Evolutionary conservation across 1,139 yeast species (phyloP).

Genomic region (Zygoascus meyerae): DNA sequence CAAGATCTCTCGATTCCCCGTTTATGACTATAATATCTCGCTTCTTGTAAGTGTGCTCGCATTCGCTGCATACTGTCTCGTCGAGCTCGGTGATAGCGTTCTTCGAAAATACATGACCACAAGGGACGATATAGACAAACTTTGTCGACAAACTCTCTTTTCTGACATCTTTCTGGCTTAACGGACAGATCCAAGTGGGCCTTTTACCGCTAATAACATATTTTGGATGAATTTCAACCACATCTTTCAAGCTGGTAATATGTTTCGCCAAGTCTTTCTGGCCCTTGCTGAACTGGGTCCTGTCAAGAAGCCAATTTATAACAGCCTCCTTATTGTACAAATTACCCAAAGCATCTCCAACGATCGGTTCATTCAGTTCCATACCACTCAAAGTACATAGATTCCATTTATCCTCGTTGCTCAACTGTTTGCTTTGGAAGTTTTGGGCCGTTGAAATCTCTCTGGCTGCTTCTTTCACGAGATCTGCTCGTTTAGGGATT

Average conservation of each 20-base stretch:
- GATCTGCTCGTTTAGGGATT: slow-evolving; percentile 43
- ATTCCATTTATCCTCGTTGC: slow-evolving; percentile 36
- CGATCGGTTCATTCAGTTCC: slow-evolving; percentile 45
- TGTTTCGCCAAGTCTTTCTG: slow-evolving; percentile 35
- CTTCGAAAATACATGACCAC: slow-evolving; percentile 50
- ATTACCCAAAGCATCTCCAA: slow-evolving; percentile 66
- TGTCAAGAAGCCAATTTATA: slow-evolving; percentile 49
- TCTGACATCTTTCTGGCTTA: slow-evolving; percentile 39
- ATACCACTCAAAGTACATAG: slow-evolving; percentile 41
- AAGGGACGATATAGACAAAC: slow-evolving; percentile 45
- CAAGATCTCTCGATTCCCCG: slow-evolving; percentile 27
- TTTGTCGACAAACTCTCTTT: slow-evolving; percentile 30
- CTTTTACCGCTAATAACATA: slow-evolving; percentile 24
- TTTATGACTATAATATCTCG: slow-evolving; percentile 35
- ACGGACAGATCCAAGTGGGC: slow-evolving; percentile 46
- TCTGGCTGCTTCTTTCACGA: slow-evolving; percentile 26
- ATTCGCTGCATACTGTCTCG: slow-evolving; percentile 33
- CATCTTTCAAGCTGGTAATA: slow-evolving; percentile 45
- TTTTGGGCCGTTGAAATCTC: slow-evolving; percentile 26
- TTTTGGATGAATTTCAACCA: slow-evolving; percentile 42
- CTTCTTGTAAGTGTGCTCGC: slow-evolving; percentile 29
- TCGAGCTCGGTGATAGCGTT: slow-evolving; percentile 36
- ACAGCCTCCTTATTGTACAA: slow-evolving; percentile 66
- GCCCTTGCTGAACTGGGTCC: slow-evolving; percentile 30
- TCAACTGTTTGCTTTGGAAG: slow-evolving; percentile 25